phyloP scores from a whole-genome alignment of 345 rosid genomes.

The Pistacia integerrima region DNA sequence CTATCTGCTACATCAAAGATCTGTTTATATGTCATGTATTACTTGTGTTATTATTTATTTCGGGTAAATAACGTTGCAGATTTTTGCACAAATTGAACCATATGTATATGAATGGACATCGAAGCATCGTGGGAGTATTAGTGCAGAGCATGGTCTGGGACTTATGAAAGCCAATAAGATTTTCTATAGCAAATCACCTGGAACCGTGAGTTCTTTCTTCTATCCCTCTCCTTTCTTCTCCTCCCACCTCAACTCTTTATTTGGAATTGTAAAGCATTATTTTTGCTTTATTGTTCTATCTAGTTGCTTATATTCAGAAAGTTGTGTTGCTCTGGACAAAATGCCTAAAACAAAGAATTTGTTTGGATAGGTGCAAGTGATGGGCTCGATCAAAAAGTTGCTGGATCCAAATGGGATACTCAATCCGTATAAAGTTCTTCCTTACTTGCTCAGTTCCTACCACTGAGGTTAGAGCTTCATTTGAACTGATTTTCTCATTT shows the following conservation, averaged over 20 bases:
- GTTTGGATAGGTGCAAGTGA: constrained; percentile 58
- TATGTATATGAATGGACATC: constrained; percentile 96
- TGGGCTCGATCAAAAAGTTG: constrained; percentile 78
- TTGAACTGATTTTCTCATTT: background rate
- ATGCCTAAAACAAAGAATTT: constrained; percentile 17
- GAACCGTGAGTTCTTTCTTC: constrained; percentile 51
- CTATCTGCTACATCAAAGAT: background rate
- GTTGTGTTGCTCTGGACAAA: background rate
- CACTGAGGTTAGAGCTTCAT: constrained; percentile 26
- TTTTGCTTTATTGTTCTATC: constrained; percentile 1
- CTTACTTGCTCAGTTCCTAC: constrained; percentile 37
- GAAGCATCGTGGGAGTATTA: constrained; percentile 82
- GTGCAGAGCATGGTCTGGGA: constrained; percentile 98
- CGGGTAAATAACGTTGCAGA: constrained; percentile 40
- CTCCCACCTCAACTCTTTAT: background rate
- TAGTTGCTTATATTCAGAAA: constrained; percentile 2
- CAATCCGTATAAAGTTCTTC: constrained; percentile 89
- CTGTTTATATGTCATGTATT: background rate
- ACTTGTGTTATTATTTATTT: background rate
- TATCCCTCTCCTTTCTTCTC: background rate
- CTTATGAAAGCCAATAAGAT: constrained; percentile 89
- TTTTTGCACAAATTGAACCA: constrained; percentile 81
- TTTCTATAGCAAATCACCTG: constrained; percentile 76
- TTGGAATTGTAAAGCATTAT: constrained; percentile 5
- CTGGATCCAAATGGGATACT: constrained; percentile 84